These are phyloP conservation scores for Leccinum longicurvipes DNA, from an alignment of 768 basidiomycete genomes.

Conservation along the genomic window DNA sequence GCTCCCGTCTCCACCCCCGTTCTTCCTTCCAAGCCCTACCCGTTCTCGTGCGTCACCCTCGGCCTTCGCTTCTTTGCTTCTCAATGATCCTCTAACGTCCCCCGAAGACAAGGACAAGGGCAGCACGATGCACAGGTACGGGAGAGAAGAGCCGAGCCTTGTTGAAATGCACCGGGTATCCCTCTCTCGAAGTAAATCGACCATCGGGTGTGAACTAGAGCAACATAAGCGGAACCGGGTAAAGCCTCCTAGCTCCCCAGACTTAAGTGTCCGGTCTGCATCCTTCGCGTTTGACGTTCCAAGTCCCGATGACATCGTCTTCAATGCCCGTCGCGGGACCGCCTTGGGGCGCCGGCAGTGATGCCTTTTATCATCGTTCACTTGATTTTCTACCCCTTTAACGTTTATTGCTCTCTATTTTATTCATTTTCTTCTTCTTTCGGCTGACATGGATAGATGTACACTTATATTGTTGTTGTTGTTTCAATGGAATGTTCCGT, in stretches of 20 bases:
- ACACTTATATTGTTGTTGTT: constrained; percentile 28
- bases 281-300: constrained; percentile 73
- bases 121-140: constrained; percentile 27
- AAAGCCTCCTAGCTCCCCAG: constrained; percentile 30
- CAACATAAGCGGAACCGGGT: constrained; percentile 8
- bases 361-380: constrained; percentile 6
- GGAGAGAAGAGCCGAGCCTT: constrained; percentile 30
- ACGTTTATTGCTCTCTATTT: constrained; percentile 14
- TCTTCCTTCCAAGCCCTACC: constrained; percentile 53
- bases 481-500: constrained; percentile 36
- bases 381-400: neutral
- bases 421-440: constrained; percentile 18
- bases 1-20: constrained; percentile 42
- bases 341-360: constrained; percentile 44
- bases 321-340: constrained; percentile 77
- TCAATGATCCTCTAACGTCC: constrained; percentile 47
- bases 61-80: constrained; percentile 69
- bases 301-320: constrained; percentile 89
- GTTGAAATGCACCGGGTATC: constrained; percentile 29
- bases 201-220: constrained; percentile 17
- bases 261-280: constrained; percentile 32
- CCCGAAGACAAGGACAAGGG: constrained; percentile 37
- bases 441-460: constrained; percentile 26
- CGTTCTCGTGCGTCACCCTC: constrained; percentile 74
- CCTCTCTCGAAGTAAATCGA: constrained; percentile 29